Evolutionary conservation across 2,329 filamentous ascomycete species (phyloP).

Genomic region (Fusarium paranaense): DNA sequence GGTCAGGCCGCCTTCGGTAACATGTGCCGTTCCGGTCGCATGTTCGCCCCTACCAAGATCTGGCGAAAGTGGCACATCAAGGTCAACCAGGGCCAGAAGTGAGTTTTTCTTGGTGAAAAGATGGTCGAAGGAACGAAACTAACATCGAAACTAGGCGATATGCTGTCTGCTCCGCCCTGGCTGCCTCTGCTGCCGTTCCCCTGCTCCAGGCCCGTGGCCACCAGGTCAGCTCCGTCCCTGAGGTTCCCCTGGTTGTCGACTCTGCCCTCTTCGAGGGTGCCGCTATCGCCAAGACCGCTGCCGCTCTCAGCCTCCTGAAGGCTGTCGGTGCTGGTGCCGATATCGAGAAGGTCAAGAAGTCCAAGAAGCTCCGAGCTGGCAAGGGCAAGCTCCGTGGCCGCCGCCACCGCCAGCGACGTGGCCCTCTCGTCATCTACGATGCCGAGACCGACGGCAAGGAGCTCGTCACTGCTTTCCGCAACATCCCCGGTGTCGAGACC

Average conservation of each 20-base stretch:
- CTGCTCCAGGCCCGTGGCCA: constrained; percentile 97
- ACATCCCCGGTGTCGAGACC: constrained; percentile 98
- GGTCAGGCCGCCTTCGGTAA: constrained; percentile 99
- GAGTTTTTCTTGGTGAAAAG: constrained; percentile 50
- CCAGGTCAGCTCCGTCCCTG: constrained; percentile 90
- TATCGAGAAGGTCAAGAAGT: constrained; percentile 94
- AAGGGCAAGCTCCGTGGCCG: constrained; percentile 99
- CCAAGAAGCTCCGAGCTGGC: constrained; percentile 96
- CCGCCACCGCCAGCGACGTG: constrained; percentile 96
- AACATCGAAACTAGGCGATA: constrained; percentile 76
- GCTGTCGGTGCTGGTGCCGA: constrained; percentile 91
- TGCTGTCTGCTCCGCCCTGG: constrained; percentile 95
- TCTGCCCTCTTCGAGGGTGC: constrained; percentile 86
- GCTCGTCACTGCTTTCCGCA: constrained; percentile 94
- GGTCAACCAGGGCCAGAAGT: constrained; percentile 99
- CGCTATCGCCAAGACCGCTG: constrained; percentile 87
- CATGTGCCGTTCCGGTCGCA: constrained; percentile 99
- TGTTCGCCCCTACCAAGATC: constrained; percentile 99
- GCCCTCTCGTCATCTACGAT: constrained; percentile 97
- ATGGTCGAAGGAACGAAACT: constrained; percentile 16
- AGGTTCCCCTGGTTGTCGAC: constrained; percentile 97
- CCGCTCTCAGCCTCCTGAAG: constrained; percentile 87
- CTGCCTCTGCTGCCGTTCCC: constrained; percentile 93
- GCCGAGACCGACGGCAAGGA: constrained; percentile 95
- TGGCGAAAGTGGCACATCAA: constrained; percentile 99